A percentile compares a stretch with the other conserved stretches of the same genome.
These are phyloP conservation scores for Paramecium biaurelia DNA, from an alignment of 73 alveolate species.

Conservation along the genomic window DNA sequence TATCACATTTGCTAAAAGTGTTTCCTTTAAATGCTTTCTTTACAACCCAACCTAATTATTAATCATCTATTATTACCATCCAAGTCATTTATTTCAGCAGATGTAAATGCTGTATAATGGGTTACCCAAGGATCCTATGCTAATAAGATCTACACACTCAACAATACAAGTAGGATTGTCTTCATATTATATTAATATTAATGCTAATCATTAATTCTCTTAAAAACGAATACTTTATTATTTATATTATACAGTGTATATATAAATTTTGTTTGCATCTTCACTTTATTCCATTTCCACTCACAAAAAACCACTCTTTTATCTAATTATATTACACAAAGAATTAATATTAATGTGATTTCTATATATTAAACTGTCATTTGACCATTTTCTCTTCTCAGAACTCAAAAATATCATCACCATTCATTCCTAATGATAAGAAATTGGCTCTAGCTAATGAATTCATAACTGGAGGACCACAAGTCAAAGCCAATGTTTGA, in stretches of 20 bases:
- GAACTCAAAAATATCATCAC: neutral
- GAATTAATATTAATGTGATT: neutral
- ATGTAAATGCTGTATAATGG: conserved; percentile 1
- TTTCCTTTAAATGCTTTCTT: conserved; percentile 16
- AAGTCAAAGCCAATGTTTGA: conserved; percentile 66
- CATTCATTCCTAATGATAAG: conserved; percentile 56
- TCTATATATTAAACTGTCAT: neutral
- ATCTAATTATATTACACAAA: neutral
- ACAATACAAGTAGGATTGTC: neutral
- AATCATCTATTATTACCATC: neutral
- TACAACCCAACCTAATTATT: conserved; percentile 41
- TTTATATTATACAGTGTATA: neutral
- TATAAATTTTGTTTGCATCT: neutral
- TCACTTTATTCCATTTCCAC: neutral
- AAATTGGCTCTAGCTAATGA: conserved; percentile 58
- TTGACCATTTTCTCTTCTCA: neutral
- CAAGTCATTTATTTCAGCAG: conserved; percentile 20
- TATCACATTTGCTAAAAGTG: neutral
- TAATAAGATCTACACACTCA: neutral
- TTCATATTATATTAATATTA: conserved; percentile 41
- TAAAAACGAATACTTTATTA: conserved; percentile 46
- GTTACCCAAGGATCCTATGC: conserved; percentile 40
- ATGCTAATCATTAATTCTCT: neutral
- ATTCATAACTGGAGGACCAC: conserved; percentile 82
- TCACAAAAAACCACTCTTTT: neutral